Conservation (phyloP, 1,284 basidiomycete genomes). For the Ganoderma lucidum region DNA sequence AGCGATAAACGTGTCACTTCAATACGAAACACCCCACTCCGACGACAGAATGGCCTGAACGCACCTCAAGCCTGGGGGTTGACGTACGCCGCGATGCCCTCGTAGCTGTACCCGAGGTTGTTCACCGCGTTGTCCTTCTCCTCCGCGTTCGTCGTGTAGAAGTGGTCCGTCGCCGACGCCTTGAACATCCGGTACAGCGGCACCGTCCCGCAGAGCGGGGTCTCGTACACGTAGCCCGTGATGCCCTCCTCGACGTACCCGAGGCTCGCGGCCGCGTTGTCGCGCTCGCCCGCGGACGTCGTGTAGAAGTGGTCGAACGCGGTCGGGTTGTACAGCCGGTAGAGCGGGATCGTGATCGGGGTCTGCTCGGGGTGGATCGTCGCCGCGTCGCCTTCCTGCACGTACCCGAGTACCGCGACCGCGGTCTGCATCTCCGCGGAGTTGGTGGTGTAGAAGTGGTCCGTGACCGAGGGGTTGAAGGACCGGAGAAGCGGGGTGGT, state of each 20-base stretch:
- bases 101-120: slow-evolving; percentile 12
- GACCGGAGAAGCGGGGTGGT: slow-evolving; percentile 25
- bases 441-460: slow-evolving; percentile 34
- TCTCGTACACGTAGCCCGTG: slow-evolving; percentile 15
- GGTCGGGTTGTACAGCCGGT: slow-evolving; percentile 17
- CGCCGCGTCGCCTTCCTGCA: slow-evolving; percentile 22
- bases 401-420: slow-evolving; percentile 20
- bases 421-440: slow-evolving; percentile 21
- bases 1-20: neutral
- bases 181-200: slow-evolving; percentile 25
- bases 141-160: slow-evolving; percentile 22
- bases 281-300: slow-evolving; percentile 10
- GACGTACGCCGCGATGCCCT: slow-evolving; percentile 17
- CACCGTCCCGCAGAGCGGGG: slow-evolving; percentile 13
- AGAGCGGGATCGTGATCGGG: slow-evolving; percentile 20
- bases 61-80: slow-evolving; percentile 9
- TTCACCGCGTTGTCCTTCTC: slow-evolving; percentile 14
- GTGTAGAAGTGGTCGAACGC: slow-evolving; percentile 22
- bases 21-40: neutral
- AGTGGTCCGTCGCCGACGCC: slow-evolving; percentile 13
- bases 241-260: slow-evolving; percentile 15
- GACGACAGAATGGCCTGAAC: neutral
- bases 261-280: slow-evolving; percentile 10
- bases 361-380: slow-evolving; percentile 18
- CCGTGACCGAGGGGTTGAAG: slow-evolving; percentile 14